Evolutionary conservation across 2,329 filamentous ascomycete genomes (phyloP), one percentile per base, ranked within the genome.

Genomic region (Verticillium isaacii): DNA sequence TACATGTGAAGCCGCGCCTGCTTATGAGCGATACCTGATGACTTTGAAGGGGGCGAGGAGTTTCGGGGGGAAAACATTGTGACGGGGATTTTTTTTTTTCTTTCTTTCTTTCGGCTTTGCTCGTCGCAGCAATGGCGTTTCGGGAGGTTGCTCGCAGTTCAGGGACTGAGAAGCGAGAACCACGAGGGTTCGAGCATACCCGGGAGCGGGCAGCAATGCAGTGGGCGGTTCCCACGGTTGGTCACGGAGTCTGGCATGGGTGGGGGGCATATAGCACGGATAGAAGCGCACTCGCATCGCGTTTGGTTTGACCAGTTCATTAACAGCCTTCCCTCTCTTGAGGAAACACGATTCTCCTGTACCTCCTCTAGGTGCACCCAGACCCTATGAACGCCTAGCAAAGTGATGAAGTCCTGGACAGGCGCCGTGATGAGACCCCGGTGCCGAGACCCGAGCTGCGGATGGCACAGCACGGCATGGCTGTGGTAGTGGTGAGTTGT

Each of bases 1-100:
- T 74, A 73, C 62, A 69, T 55, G 62, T 68, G 56, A 57, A 57
- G 23, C 17, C 34, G 56, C 23, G 17, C 32, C 12, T 8, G 55
- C n/a, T 11, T 32, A 39, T 56, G 41, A 59, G 23, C 9, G 12
- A 23, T 6, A 9, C 41, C 3, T 50, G 17, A 50, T n/a, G 17
- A n/a, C 29, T 29, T 29, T 2, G 14, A 36, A 2, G 9, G 34
- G 34, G 34, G 34, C 34, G 14, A 11, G 34, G 34, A 36, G 34
- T 36, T 36, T 36, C 9, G 34, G 34, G 34, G 34, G 9, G 7
- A 36, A 14, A 23, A n/a, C n/a, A n/a, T n/a, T n/a, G n/a, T n/a
- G n/a, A n/a, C 4, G 4, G 25, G 25, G 25, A 25, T 25, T 25
- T 25, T 25, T 25, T 25, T 14, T 50, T n/a, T 23, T 9, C 4